A percentile compares a stretch with the other conserved stretches of the same genome.
These are phyloP conservation scores for Poronia punctata DNA, from an alignment of 495 filamentous ascomycete species.

Conservation along the genomic window DNA sequence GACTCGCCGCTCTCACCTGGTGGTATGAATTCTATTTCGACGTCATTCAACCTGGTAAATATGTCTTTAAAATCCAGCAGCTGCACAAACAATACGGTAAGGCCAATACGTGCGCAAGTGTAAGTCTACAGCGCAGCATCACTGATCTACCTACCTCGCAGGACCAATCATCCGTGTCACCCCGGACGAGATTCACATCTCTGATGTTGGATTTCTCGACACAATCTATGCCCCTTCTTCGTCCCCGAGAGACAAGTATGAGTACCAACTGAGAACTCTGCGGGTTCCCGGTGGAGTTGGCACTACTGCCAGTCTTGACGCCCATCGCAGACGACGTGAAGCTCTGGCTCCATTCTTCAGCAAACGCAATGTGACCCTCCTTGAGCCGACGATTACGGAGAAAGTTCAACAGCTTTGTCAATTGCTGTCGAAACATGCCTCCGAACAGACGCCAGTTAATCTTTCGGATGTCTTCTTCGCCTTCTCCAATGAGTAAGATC, in stretches of 20 bases:
- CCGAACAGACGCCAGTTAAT: slow-evolving; percentile 27
- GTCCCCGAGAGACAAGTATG: slow-evolving; percentile 25
- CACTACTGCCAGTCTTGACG: slow-evolving; percentile 21
- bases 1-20: slow-evolving; percentile 39
- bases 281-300: slow-evolving; percentile 21
- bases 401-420: slow-evolving; percentile 31
- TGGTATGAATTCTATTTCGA: slow-evolving; percentile 49
- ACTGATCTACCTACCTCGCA: slow-evolving; percentile 10
- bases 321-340: slow-evolving; percentile 19
- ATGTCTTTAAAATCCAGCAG: slow-evolving; percentile 20
- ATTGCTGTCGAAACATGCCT: slow-evolving; percentile 24
- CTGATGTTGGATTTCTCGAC: slow-evolving; percentile 23
- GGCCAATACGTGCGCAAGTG: slow-evolving; percentile 24
- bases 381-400: slow-evolving; percentile 24
- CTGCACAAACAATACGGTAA: slow-evolving; percentile 21
- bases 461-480: slow-evolving; percentile 34
- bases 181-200: slow-evolving; percentile 27
- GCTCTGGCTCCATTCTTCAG: slow-evolving; percentile 24
- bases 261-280: slow-evolving; percentile 24
- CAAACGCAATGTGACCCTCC: slow-evolving; percentile 24
- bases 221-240: slow-evolving; percentile 22
- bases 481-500: slow-evolving; percentile 17
- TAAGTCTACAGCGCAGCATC: slow-evolving; percentile 6
- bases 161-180: slow-evolving; percentile 29
- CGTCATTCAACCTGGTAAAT: slow-evolving; percentile 24